phyloP scores from a whole-genome alignment of 2,329 filamentous ascomycete genomes.

The Parascedosporium putredinis region DNA sequence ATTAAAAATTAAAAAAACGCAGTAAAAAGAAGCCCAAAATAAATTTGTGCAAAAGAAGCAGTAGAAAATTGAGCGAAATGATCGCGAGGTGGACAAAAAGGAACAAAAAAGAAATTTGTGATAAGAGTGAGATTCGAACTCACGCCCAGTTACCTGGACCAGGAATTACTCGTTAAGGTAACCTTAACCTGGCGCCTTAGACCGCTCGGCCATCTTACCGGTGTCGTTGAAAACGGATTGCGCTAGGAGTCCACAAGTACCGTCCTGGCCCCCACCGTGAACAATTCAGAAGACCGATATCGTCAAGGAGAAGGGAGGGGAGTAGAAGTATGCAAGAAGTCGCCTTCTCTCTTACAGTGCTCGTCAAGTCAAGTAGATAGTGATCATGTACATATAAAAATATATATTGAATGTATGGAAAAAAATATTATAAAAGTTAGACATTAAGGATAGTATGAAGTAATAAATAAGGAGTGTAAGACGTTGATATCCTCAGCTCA shows the following conservation, averaged over 20 bases:
- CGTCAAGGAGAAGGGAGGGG: no score
- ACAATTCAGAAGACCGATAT: not conserved
- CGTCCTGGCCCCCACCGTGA: not conserved
- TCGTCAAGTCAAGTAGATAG: no score
- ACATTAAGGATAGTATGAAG: no score
- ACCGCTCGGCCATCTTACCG: slow-evolving; percentile 3
- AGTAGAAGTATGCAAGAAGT: no score
- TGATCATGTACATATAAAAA: no score
- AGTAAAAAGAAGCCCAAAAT: no score
- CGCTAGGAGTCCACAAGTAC: not conserved
- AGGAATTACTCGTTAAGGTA: slow-evolving; percentile 2
- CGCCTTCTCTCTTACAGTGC: no score
- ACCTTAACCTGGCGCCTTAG: slow-evolving; percentile 4
- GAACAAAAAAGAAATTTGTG: not conserved
- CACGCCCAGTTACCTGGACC: slow-evolving; percentile 3
- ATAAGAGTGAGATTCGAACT: slow-evolving; percentile 4
- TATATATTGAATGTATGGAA: not conserved
- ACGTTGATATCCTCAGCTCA: not conserved
- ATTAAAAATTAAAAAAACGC: no score
- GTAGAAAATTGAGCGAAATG: not conserved
- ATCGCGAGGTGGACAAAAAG: not conserved
- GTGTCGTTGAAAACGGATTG: not conserved
- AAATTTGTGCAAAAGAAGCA: not conserved
- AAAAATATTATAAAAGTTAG: slow-evolving; percentile 1
- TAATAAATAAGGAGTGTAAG: not conserved